Evolutionary conservation across 2,329 filamentous ascomycete genomes (phyloP).

Genomic region (Dichotomopilus funicola): DNA sequence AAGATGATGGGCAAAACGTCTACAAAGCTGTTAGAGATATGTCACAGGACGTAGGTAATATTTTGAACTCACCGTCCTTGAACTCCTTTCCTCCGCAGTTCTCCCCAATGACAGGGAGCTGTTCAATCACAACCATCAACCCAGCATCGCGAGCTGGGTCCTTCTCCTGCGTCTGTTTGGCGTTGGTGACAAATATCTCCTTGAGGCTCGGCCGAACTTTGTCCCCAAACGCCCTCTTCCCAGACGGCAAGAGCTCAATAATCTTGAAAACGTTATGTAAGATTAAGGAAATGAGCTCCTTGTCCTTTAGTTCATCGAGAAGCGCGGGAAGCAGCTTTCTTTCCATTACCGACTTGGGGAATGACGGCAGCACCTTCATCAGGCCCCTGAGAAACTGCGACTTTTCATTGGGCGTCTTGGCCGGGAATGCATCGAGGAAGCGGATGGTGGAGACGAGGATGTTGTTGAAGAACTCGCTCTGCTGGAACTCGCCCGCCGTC

Average conservation of each 20-base stretch:
- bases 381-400: slow-evolving; percentile 85
- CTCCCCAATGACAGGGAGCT: slow-evolving; percentile 66
- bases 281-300: slow-evolving; percentile 75
- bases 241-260: slow-evolving; percentile 67
- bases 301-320: slow-evolving; percentile 89
- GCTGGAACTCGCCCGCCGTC: slow-evolving; percentile 84
- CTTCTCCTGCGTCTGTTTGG: slow-evolving; percentile 59
- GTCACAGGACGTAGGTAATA: too few relatives aligned
- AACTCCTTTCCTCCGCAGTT: slow-evolving; percentile 90
- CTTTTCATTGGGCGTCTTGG: slow-evolving; percentile 88
- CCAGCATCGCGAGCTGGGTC: slow-evolving; percentile 82
- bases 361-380: slow-evolving; percentile 79
- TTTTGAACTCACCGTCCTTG: slow-evolving; percentile 63
- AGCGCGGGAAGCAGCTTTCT: slow-evolving; percentile 88
- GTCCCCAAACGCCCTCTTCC: slow-evolving; percentile 73
- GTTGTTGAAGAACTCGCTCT: slow-evolving; percentile 95
- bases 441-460: slow-evolving; percentile 93
- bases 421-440: slow-evolving; percentile 84
- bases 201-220: slow-evolving; percentile 79
- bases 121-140: slow-evolving; percentile 83
- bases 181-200: slow-evolving; percentile 67
- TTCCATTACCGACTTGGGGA: slow-evolving; percentile 87
- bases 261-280: slow-evolving; percentile 87
- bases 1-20: slow-evolving; percentile 84
- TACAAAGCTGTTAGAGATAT: slow-evolving; percentile 30